Base-by-base conservation (phyloP, 148 eudicot species). In the Fagopyrum homotropicum region DNA sequence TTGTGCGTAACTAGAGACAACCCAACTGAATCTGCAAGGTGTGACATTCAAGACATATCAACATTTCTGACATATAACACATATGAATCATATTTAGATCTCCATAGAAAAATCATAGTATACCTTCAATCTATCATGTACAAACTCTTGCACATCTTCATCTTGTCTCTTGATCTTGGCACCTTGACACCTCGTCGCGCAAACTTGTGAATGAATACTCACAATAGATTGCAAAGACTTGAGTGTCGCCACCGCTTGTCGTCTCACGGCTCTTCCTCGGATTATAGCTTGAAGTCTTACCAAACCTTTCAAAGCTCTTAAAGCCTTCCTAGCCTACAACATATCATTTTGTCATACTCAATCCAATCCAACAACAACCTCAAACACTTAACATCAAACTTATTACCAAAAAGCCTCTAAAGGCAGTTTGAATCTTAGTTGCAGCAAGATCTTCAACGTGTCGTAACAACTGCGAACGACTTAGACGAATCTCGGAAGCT, bases 281-380 rank as follows among this genome's bases (percentile, higher is more conserved):
- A 92, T 86, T 2, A 90, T 85, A 12, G 97, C 95, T 81, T 92
- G 97, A 56, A 92, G 92, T 79, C 75, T 88, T 63, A 92, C 97
- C 7, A 92, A 79, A 59, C 95, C 97, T 81, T 84, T 92, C 76
- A 92, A 73, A 73, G 97, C 97, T 22, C 91, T 74, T 74, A 88
- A 77, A 50, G 97, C 95, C 79, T 92, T 92, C 76, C 95, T 83
- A 5, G 97, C 95, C 97, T 92, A 77, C 80, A 72, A 19, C 52
- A 72, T n/a, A n/a, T 22, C 2, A 19, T 17, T 66, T 59, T 10
- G 52, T 19, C 4, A 8, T 7, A 75, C 45, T 51, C 44, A 4
- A 55, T 46, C 64, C 44, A 54, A 74, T 17, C 46, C 63, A 74
- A 35, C 76, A 30, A 2, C 59, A 7, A 47, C 19, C 57, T n/a